Evolutionary conservation across 257 asterid species (phyloP), one percentile per base, ranked within the genome.

Genomic region (Verbena officinalis): DNA sequence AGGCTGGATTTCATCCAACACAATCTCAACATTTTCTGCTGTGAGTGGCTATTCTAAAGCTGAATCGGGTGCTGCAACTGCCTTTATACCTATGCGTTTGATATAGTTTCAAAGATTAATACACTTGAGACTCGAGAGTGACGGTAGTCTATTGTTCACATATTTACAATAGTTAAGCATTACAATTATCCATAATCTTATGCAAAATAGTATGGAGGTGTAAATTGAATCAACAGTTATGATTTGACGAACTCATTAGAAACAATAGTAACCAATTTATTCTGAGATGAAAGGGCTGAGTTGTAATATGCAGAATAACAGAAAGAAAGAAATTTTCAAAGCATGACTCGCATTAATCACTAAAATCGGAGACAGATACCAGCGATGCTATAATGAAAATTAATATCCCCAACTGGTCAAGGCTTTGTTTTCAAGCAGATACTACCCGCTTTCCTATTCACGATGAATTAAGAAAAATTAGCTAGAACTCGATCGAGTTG

Each of bases 1-100:
- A 4, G 99, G 99, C 55, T 97, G 80, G 61, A 94, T 64, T 67
- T 94, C 97, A 79, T 94, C 99, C 80, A 94, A 69, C 65, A 90
- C 97, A 7, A 64, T 77, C 87, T 94, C 99, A 7, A 88, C 88
- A 75, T 94, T 94, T 59, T 88, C 96, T 36, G 84, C 95, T 16
- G 97, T 93, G 56, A 91, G 89, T 2, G 97, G 96, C 75, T 88
- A 70, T 70, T 77, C 91, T 71, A 88, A 48, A 16, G 80, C 81
- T 24, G 96, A 80, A 22, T 83, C 86, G 5, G 95, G 88, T 21
- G 94, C 74, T 38, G 86, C 95, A 74, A 88, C 91, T 31, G 94
- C 96, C 71, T 79, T 80, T 49, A 80, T 73, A 48, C 77, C 96
- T 88, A 72, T 79, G 70, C 9, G 65, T 70, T 64, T 14, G 27